Conservation (phyloP, 2,329 filamentous ascomycete species). For the Raffaelea ambrosiae region DNA sequence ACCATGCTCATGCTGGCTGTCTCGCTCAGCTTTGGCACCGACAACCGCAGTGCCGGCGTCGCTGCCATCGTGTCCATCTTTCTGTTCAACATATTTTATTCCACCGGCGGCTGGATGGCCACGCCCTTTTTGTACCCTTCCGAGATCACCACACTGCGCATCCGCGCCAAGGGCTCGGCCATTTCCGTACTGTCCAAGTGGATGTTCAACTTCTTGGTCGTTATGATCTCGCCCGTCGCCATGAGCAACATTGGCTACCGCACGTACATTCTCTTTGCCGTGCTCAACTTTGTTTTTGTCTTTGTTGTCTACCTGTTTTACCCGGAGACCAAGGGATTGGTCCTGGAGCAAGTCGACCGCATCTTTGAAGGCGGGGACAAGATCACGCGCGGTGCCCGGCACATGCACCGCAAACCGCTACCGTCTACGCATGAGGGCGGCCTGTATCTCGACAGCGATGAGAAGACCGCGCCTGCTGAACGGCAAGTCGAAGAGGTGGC, state of each 20-base stretch:
- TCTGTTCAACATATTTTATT: conserved; percentile 1
- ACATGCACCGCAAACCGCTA: too few species aligned
- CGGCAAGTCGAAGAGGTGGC: too few species aligned
- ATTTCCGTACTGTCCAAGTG: background rate
- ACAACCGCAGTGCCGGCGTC: background rate
- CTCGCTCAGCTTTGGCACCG: background rate
- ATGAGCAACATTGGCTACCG: background rate
- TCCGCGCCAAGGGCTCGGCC: conserved; percentile 1
- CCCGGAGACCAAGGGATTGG: conserved; percentile 41
- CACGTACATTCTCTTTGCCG: conserved; percentile 13
- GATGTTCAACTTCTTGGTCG: conserved; percentile 21
- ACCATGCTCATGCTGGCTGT: background rate
- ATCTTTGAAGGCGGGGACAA: background rate
- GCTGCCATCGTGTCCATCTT: background rate
- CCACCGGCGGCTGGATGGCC: conserved; percentile 3
- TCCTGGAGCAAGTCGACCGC: conserved; percentile 6
- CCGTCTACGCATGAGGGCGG: too few species aligned
- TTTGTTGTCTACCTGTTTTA: conserved; percentile 33
- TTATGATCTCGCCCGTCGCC: conserved; percentile 18
- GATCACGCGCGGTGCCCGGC: background rate
- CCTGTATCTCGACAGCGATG: too few species aligned
- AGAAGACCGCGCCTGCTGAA: too few species aligned
- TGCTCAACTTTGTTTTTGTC: conserved; percentile 48
- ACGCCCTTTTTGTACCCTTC: background rate
- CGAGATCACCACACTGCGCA: background rate